These are phyloP conservation scores for Podaxis sp. DNA, from an alignment of 768 basidiomycete genomes.

Conservation along the genomic window DNA sequence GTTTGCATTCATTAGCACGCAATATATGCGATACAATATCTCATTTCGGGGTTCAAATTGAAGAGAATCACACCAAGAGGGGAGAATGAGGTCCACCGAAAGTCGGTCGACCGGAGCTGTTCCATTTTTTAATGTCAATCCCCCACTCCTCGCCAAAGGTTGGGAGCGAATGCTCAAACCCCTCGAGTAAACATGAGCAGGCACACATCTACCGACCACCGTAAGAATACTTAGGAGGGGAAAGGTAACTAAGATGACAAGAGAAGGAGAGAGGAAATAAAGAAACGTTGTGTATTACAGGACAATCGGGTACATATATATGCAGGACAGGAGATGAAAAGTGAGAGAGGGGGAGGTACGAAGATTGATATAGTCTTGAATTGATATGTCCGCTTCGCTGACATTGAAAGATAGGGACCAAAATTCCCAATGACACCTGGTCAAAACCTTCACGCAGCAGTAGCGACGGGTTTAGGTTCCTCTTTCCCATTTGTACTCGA, in stretches of 20 bases:
- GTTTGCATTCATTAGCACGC: no score
- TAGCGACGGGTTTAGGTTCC: slow-evolving; percentile 49
- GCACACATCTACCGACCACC: background rate
- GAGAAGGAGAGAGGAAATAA: background rate
- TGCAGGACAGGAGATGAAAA: slow-evolving; percentile 1
- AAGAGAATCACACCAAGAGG: background rate
- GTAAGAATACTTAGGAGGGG: background rate
- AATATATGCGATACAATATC: background rate
- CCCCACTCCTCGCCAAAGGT: background rate
- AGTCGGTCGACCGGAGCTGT: background rate
- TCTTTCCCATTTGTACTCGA: slow-evolving; percentile 61
- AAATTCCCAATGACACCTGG: background rate
- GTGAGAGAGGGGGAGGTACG: background rate
- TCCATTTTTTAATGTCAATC: background rate
- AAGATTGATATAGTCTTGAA: background rate
- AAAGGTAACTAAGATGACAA: slow-evolving; percentile 1
- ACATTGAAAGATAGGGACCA: background rate
- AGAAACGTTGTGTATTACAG: slow-evolving; percentile 19
- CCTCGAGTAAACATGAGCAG: background rate
- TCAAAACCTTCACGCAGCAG: slow-evolving; percentile 28
- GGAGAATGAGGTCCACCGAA: background rate
- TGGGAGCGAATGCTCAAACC: background rate
- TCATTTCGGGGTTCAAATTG: background rate
- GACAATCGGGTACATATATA: slow-evolving; percentile 14
- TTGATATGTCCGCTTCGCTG: background rate